Base-by-base conservation (phyloP, 257 asterid genomes). In the Ehretia macrophylla region DNA sequence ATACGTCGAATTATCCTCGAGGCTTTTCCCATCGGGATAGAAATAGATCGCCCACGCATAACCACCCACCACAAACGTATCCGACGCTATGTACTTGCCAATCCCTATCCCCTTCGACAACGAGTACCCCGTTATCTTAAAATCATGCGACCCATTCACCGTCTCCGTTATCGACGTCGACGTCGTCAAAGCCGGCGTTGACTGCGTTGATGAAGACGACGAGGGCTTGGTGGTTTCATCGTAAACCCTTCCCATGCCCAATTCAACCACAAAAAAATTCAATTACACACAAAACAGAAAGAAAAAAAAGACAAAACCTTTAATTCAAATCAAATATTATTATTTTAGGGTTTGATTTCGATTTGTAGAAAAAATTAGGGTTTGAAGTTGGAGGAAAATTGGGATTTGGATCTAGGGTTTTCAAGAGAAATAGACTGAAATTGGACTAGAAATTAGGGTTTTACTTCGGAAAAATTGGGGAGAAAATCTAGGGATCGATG, bases 11-110 rank as follows among this genome's bases (percentile, higher is more conserved):
- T 66, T 66, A 66, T 66, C 71, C 58, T 66, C 71, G 0, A 35
- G 45, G 32, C 71, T 66, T 16, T 66, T 66, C 17, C 71, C 71
- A 38, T 66, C 64, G 12, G 71, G 71, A 51, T 66, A 66, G 45
- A 66, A 66, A 45, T 66, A 66, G 48, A 66, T 61, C 46, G 71
- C 71, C 71, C 71, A 66, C 37, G 49, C 53, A 58, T 66, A 55
- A 19, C 63, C 63, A 19, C 63, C 63, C 8, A 58, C 63, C 52
- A 44, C 23, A 20, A 58, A 58, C 27, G 63, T 58, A 17, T 58
- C 63, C 9, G 63, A 58, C 14, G 63, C 63, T 40, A 58, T 21
- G 51, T 58, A 58, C 17, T 58, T 58, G n/a, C 63, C 63, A 40
- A 58, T 39, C 21, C 63, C 63, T 37, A 58, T 58, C n/a, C 51